These are phyloP conservation scores for Passalora sequoiae DNA, from an alignment of 2,329 filamentous ascomycete species.

Conservation along the genomic window DNA sequence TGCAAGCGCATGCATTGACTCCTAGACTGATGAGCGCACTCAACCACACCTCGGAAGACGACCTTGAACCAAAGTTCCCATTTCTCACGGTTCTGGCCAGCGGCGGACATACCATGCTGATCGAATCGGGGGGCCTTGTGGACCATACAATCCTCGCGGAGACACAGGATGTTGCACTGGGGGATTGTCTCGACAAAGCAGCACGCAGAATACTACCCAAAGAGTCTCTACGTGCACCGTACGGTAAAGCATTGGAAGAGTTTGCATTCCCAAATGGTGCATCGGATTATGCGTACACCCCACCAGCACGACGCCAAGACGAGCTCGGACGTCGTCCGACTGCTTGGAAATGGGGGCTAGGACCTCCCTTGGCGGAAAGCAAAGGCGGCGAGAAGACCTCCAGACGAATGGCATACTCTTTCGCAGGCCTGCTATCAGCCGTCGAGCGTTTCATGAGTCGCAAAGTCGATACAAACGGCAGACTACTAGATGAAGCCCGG, in stretches of 20 bases:
- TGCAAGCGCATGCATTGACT: slow-evolving; percentile 94
- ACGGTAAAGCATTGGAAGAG: slow-evolving; percentile 70
- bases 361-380: slow-evolving; percentile 60
- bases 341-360: slow-evolving; percentile 62
- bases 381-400: slow-evolving; percentile 35
- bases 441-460: slow-evolving; percentile 54
- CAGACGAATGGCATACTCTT: slow-evolving; percentile 61
- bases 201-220: slow-evolving; percentile 70
- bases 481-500: slow-evolving; percentile 31
- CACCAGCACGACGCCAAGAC: slow-evolving; percentile 58
- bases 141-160: slow-evolving; percentile 69
- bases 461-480: slow-evolving; percentile 22
- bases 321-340: slow-evolving; percentile 45
- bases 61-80: slow-evolving; percentile 59
- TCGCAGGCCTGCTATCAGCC: slow-evolving; percentile 64
- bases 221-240: slow-evolving; percentile 63
- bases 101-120: slow-evolving; percentile 84
- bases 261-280: slow-evolving; percentile 64
- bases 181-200: slow-evolving; percentile 83
- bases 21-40: slow-evolving; percentile 58
- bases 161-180: slow-evolving; percentile 77
- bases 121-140: slow-evolving; percentile 64
- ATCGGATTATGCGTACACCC: slow-evolving; percentile 51
- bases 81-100: slow-evolving; percentile 86
- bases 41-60: slow-evolving; percentile 1